Evolutionary conservation across 202 grass and related monocot species (phyloP).

Genomic region (Bolboschoenoplectus hybrid): DNA sequence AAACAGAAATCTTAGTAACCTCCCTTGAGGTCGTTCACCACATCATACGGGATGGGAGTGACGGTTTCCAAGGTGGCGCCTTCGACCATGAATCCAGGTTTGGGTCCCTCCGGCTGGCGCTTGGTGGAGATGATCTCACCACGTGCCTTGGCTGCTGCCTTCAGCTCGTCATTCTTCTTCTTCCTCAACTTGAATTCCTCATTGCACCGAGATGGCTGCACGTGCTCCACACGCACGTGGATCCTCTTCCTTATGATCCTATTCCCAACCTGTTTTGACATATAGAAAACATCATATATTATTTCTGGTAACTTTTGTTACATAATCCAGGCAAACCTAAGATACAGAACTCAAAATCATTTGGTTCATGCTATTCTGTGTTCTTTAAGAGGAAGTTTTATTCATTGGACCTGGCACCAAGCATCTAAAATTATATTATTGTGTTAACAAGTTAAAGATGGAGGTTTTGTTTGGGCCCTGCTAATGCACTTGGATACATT

Average conservation of each 20-base stretch:
- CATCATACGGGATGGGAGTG: constrained; percentile 85
- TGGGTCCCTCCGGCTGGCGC: constrained; percentile 74
- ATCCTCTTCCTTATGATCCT: constrained; percentile 84
- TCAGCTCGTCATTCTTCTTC: constrained; percentile 61
- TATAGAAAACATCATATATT: neutral
- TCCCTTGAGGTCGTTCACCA: constrained; percentile 94
- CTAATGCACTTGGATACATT: no score
- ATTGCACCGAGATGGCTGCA: constrained; percentile 66
- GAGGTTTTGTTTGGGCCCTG: neutral
- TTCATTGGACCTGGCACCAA: neutral
- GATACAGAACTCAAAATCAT: neutral
- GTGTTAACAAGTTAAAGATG: neutral
- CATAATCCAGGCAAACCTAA: neutral
- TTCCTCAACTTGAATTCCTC: constrained; percentile 85
- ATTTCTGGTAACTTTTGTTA: no score
- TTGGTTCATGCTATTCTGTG: no score
- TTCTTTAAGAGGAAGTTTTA: neutral
- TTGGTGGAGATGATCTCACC: constrained; percentile 87
- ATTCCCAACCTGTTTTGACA: constrained; percentile 57
- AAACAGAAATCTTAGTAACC: constrained; percentile 65
- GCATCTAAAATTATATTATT: neutral
- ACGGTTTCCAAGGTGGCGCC: constrained; percentile 65
- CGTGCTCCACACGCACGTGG: constrained; percentile 84
- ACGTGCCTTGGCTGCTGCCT: constrained; percentile 55
- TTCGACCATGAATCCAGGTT: constrained; percentile 82